These are phyloP conservation scores for Sclerotiophoma versabilis DNA, from an alignment of 2,329 filamentous ascomycete species.

Conservation along the genomic window DNA sequence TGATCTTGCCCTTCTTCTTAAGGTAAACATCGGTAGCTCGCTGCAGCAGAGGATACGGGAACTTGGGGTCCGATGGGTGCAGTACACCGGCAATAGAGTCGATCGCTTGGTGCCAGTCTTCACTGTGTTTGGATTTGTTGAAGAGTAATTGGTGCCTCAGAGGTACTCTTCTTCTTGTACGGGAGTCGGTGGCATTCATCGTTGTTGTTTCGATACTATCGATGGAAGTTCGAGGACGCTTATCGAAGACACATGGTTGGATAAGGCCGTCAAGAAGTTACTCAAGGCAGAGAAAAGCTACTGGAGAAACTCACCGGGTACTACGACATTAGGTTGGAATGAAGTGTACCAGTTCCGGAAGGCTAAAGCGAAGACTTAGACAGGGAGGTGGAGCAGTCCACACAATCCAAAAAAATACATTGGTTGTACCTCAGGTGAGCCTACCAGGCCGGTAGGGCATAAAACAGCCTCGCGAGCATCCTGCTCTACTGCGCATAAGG, in stretches of 20 bases:
- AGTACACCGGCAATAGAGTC: slow-evolving; percentile 31
- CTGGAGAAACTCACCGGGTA: not conserved
- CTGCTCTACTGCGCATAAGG: slow-evolving; percentile 18
- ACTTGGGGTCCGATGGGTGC: slow-evolving; percentile 34
- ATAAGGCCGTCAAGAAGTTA: not conserved
- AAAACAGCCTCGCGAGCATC: not conserved
- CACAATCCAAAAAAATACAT: not conserved
- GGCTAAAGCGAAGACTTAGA: not conserved
- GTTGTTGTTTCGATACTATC: slow-evolving; percentile 5
- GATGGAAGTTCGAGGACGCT: not conserved
- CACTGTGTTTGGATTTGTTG: slow-evolving; percentile 34
- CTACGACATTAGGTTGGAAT: not conserved
- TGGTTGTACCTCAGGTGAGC: not conserved
- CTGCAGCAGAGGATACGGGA: slow-evolving; percentile 31
- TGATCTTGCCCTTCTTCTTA: slow-evolving; percentile 42
- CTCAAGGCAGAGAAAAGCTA: not conserved
- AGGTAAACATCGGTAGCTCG: slow-evolving; percentile 40
- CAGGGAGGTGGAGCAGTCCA: not conserved
- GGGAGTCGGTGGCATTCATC: slow-evolving; percentile 19
- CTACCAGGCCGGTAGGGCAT: not conserved
- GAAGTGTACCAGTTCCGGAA: not conserved
- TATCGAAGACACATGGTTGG: not conserved
- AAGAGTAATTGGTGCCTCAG: slow-evolving; percentile 28
- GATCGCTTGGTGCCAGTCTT: slow-evolving; percentile 40
- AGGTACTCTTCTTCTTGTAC: slow-evolving; percentile 23